phyloP scores from a whole-genome alignment of 805 yeast genomes.

The Lipomyces orientalis region DNA sequence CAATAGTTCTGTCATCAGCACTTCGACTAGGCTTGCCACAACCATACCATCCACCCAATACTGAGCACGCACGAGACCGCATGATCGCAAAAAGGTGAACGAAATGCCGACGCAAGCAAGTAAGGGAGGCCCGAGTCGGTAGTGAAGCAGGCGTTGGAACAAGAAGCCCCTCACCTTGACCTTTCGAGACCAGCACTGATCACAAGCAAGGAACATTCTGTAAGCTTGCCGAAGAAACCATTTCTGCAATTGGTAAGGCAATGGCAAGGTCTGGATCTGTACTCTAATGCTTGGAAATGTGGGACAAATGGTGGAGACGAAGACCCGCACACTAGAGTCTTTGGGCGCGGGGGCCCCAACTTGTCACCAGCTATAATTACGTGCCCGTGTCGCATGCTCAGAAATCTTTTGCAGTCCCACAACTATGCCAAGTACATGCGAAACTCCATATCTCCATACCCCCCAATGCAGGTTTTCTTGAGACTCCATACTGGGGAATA shows the following conservation, averaged over 20 bases:
- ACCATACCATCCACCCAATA: conserved; percentile 77
- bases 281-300: background rate
- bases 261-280: background rate
- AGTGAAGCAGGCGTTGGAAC: too few relatives aligned
- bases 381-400: background rate
- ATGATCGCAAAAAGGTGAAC: conserved; percentile 68
- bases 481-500: too few relatives aligned
- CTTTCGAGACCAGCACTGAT: conserved; percentile 14
- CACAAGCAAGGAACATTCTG: conserved; percentile 3
- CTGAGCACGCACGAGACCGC: conserved; percentile 74
- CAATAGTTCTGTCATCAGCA: conserved; percentile 69
- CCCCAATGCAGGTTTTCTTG: too few relatives aligned
- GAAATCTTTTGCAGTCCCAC: too few relatives aligned
- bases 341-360: background rate
- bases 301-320: background rate
- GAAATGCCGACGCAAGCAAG: conserved; percentile 56
- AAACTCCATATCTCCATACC: too few relatives aligned
- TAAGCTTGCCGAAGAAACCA: background rate
- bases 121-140: conserved; percentile 45
- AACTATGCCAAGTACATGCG: too few relatives aligned
- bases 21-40: conserved; percentile 75
- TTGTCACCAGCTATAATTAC: background rate
- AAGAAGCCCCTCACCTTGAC: conserved; percentile 3
- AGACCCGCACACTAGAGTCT: background rate
- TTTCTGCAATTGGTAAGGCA: background rate